phyloP scores from a whole-genome alignment of 192 early-diverging fungal species.

The Phycomyces blakesleeanus region DNA sequence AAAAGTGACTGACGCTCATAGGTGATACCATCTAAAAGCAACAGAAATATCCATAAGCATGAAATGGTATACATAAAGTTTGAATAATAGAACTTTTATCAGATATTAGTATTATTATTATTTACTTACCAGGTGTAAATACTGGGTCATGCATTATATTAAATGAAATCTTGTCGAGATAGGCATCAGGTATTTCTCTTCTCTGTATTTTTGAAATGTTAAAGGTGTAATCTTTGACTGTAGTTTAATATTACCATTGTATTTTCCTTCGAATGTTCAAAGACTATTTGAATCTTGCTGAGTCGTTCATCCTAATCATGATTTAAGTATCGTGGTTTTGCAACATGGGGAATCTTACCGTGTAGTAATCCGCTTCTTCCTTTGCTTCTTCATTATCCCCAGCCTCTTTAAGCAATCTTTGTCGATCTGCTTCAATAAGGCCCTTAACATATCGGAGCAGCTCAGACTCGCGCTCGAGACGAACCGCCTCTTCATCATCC shows the following conservation, averaged over 20 bases:
- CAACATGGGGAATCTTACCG: conserved; percentile 9
- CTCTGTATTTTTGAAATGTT: conserved; percentile 26
- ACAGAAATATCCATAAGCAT: no score
- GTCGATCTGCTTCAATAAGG: conserved; percentile 58
- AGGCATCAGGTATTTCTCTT: conserved; percentile 35
- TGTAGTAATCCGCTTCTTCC: conserved; percentile 24
- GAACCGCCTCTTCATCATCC: conserved; percentile 56
- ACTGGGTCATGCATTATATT: conserved; percentile 74
- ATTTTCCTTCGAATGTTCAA: conserved; percentile 52
- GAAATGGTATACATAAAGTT: no score
- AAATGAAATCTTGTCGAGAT: conserved; percentile 61
- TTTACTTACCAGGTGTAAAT: conserved; percentile 32
- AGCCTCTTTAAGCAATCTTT: conserved; percentile 29
- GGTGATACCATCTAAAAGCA: conserved; percentile 57
- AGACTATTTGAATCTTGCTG: conserved; percentile 39
- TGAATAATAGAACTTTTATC: no score
- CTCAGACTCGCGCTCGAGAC: conserved; percentile 54
- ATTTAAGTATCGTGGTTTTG: no score
- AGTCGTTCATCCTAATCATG: conserved; percentile 38
- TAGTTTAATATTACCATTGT: conserved; percentile 24
- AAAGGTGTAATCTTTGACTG: no score
- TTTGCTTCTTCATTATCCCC: conserved; percentile 21
- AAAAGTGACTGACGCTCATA: conserved; percentile 76
- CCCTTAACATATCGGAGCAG: conserved; percentile 57
- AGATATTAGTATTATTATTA: no score